A percentile compares a stretch with the other conserved stretches of the same genome.
These are phyloP conservation scores for Colletotrichum kahawae DNA, from an alignment of 2,329 filamentous ascomycete genomes.

Conservation along the genomic window DNA sequence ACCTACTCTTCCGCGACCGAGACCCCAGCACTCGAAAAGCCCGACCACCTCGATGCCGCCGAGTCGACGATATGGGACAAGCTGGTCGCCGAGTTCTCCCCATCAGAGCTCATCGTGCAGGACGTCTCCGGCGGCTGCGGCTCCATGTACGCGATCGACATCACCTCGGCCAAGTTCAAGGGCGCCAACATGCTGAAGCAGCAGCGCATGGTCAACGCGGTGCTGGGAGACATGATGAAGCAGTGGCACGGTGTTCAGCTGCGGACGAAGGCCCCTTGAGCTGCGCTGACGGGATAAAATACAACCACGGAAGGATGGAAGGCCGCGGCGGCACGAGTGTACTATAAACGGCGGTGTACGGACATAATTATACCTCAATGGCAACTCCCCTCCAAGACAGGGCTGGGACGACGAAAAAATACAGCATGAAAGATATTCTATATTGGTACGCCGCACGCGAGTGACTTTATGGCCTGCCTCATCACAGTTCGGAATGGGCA, in stretches of 20 bases:
- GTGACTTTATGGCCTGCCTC: not conserved
- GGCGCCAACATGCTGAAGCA: slow-evolving; percentile 79
- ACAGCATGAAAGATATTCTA: not conserved
- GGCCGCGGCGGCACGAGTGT: not conserved
- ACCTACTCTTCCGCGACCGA: slow-evolving; percentile 4
- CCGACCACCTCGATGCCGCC: slow-evolving; percentile 57
- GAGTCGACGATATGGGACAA: slow-evolving; percentile 65
- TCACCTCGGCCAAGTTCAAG: slow-evolving; percentile 73
- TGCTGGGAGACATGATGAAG: slow-evolving; percentile 77
- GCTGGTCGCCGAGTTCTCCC: slow-evolving; percentile 53
- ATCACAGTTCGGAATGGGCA: not conserved
- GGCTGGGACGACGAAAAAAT: not conserved
- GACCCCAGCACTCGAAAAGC: slow-evolving; percentile 39
- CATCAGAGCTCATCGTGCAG: slow-evolving; percentile 66
- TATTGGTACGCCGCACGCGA: not conserved
- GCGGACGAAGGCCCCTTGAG: slow-evolving; percentile 65
- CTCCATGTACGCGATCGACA: slow-evolving; percentile 85
- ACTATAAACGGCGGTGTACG: slow-evolving; percentile 11
- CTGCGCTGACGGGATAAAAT: not conserved
- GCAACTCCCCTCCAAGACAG: not conserved
- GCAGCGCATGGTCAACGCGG: slow-evolving; percentile 79
- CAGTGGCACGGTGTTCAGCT: slow-evolving; percentile 85
- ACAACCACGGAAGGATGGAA: not conserved
- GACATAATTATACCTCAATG: not conserved
- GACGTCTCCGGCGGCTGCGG: slow-evolving; percentile 86